Base-by-base conservation (phyloP, 345 rosid genomes). In the Brassica carinata region DNA sequence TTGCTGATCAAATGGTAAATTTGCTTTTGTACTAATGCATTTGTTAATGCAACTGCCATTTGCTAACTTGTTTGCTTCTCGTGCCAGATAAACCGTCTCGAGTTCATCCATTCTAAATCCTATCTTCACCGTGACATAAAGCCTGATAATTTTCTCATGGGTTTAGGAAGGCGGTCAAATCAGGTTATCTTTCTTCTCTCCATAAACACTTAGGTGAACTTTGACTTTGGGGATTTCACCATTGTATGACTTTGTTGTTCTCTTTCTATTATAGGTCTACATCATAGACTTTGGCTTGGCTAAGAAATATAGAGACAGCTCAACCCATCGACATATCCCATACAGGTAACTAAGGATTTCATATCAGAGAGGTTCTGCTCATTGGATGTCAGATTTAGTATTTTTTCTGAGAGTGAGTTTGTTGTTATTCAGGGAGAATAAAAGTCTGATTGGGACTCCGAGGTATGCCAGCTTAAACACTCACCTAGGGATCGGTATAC, bases 391-490 rank as follows among this genome's bases (percentile, higher is more conserved):
- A 8, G 18, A 31, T 34, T 29, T 0, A 53, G 65, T 27, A 5
- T 40, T 57, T 51, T 38, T 15, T 17, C 23, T 67, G 19, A 18
- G 4, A 30, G 2, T 2, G 33, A 4, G 53, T 40, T 45, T 68
- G 3, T 33, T 40, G 3, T 36, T 26, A 2, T 33, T 75, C 88
- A 96, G 99, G 86, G 99, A 96, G 82, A 96, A 96, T 81, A 96
- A 96, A 81, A 92, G 90, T 82, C 84, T 96, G 78, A 94, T 90
- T 13, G 98, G 99, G 79, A 96, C 99, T 73, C 97, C 99, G 51
- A 91, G 99, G 89, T 96, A 96, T 87, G 99, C 99, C 30, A 96
- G 99, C 93, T 91, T 91, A 97, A 94, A 94, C 80, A 96, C 99
- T 82, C 99, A 96, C 87, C 88, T 96, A 30, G 99, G 99, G 65